Conservation (phyloP, 2,329 filamentous ascomycete genomes). For the Aspergillus glaucus region DNA sequence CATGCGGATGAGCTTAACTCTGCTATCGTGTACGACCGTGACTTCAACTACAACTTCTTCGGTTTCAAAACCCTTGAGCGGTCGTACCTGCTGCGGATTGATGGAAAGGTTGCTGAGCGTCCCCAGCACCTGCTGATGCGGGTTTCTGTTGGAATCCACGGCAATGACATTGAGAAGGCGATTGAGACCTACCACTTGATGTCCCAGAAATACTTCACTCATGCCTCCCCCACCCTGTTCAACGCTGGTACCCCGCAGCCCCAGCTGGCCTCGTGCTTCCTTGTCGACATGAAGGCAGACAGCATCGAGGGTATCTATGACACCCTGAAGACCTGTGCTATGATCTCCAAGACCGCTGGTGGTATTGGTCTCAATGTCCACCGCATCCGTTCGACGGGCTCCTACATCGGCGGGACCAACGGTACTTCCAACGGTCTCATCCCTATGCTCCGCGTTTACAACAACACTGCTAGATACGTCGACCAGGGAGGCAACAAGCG, state of each 20-base stretch:
- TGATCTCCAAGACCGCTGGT: constrained; percentile 99
- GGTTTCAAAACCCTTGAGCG: constrained; percentile 99
- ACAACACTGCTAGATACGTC: constrained; percentile 98
- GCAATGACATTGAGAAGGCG: constrained; percentile 86
- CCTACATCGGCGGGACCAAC: constrained; percentile 97
- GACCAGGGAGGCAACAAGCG: constrained; percentile 99
- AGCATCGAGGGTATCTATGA: constrained; percentile 99
- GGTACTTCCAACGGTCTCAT: constrained; percentile 96
- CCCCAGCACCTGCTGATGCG: constrained; percentile 99
- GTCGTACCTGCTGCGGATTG: constrained; percentile 90
- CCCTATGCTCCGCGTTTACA: constrained; percentile 97
- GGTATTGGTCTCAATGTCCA: constrained; percentile 96
- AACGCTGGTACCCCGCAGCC: constrained; percentile 92
- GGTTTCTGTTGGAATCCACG: constrained; percentile 94
- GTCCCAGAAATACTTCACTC: constrained; percentile 98
- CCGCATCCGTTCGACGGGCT: constrained; percentile 92
- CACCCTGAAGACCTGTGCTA: constrained; percentile 96
- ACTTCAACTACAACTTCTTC: constrained; percentile 99
- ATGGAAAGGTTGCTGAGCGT: constrained; percentile 93
- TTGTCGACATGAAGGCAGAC: constrained; percentile 99
- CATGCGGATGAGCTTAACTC: constrained; percentile 97
- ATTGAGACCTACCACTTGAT: constrained; percentile 98
- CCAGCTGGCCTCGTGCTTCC: constrained; percentile 95
- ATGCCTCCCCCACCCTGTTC: constrained; percentile 96
- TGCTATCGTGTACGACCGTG: constrained; percentile 96